phyloP scores from a whole-genome alignment of 805 yeast species.

The Lachancea nothofagi region DNA sequence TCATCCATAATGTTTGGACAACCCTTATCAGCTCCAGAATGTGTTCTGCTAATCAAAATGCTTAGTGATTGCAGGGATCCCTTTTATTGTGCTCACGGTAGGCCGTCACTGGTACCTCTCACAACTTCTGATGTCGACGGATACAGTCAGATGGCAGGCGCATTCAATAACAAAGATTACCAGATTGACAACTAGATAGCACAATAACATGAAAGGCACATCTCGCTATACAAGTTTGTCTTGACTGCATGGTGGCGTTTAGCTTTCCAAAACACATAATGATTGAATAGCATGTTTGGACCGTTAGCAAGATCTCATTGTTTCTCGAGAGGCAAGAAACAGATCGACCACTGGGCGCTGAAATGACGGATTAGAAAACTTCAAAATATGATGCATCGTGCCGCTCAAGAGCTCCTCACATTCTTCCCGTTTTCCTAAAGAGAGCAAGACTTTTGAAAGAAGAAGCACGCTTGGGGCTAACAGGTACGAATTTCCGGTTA shows the following conservation, averaged over 20 bases:
- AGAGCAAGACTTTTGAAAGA: slow-evolving; percentile 41
- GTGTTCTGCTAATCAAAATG: slow-evolving; percentile 38
- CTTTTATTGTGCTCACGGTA: slow-evolving; percentile 80
- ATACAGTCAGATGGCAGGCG: not conserved
- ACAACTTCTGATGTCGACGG: not conserved
- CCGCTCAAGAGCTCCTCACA: slow-evolving; percentile 2
- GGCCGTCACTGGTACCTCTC: slow-evolving; percentile 63
- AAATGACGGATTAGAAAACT: not conserved
- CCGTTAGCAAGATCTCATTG: not conserved
- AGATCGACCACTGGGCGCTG: not conserved
- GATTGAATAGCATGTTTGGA: no score
- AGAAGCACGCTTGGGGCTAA: slow-evolving; percentile 44
- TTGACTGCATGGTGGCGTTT: not conserved
- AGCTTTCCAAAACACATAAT: no score
- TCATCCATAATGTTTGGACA: slow-evolving; percentile 71
- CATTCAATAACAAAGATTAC: not conserved
- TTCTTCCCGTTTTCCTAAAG: slow-evolving; percentile 40
- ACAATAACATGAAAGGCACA: no score
- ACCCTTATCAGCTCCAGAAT: slow-evolving; percentile 37
- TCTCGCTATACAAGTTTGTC: no score
- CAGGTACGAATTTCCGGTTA: slow-evolving; percentile 41
- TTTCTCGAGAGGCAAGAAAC: not conserved
- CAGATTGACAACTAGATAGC: no score
- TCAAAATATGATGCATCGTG: slow-evolving; percentile 4
- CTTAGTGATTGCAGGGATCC: slow-evolving; percentile 53